phyloP scores from a whole-genome alignment of 2,329 filamentous ascomycete species.

The Leptographium wingfieldii region DNA sequence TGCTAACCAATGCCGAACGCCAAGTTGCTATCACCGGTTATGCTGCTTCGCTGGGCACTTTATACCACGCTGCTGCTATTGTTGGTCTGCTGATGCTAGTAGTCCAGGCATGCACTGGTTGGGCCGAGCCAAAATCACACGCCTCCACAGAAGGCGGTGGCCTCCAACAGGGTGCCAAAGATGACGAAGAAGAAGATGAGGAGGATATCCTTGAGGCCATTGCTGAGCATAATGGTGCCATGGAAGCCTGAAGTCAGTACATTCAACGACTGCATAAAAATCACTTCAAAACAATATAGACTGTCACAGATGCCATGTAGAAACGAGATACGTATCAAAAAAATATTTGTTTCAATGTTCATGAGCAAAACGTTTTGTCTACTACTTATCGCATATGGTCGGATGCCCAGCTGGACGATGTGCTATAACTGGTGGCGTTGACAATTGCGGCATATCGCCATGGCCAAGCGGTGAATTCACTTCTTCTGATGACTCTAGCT shows the following conservation, averaged over 20 bases:
- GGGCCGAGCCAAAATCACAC: constrained; percentile 25
- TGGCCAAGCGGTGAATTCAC: too few species aligned
- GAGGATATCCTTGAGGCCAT: constrained; percentile 21
- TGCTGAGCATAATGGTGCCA: constrained; percentile 17
- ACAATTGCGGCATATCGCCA: too few species aligned
- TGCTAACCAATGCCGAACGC: constrained; percentile 27
- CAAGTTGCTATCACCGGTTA: constrained; percentile 35
- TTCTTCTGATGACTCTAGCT: too few species aligned
- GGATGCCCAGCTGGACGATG: neutral
- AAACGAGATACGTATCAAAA: neutral
- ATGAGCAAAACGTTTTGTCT: neutral
- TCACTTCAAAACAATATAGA: neutral
- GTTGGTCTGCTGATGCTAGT: constrained; percentile 30
- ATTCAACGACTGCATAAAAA: neutral
- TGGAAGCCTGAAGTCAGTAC: constrained; percentile 16
- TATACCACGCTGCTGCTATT: constrained; percentile 35
- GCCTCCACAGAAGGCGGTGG: neutral
- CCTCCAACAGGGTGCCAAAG: constrained; percentile 21
- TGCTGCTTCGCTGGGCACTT: constrained; percentile 27
- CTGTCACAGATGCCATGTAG: neutral
- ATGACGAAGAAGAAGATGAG: constrained; percentile 21
- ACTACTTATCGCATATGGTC: neutral
- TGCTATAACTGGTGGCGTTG: too few species aligned
- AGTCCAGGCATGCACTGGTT: constrained; percentile 38
- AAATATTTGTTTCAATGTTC: neutral